These are phyloP conservation scores for Calocybe gangraenosa DNA, from an alignment of 768 basidiomycete species.

Conservation along the genomic window DNA sequence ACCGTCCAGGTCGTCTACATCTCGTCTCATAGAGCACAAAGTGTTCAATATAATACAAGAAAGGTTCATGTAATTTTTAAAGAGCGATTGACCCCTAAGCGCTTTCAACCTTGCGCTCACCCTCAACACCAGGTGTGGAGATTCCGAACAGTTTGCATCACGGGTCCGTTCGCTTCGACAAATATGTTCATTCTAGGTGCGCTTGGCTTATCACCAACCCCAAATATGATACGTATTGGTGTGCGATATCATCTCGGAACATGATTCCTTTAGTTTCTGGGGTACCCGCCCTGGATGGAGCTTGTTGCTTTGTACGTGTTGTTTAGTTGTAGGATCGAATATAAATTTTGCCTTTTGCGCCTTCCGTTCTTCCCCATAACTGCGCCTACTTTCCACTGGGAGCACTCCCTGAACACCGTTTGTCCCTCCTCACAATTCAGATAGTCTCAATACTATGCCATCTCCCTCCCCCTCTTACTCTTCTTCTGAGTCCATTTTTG, in stretches of 20 bases:
- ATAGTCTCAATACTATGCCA: not conserved
- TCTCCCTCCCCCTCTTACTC: constrained; percentile 27
- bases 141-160: not conserved
- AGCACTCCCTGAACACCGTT: too few species aligned
- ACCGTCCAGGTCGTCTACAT: too few species aligned
- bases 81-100: too few species aligned
- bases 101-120: too few species aligned
- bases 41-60: too few species aligned
- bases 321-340: constrained; percentile 15
- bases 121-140: not conserved
- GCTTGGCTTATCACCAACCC: constrained; percentile 1
- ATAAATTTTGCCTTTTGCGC: constrained; percentile 24
- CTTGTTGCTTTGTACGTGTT: constrained; percentile 21
- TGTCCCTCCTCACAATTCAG: too few species aligned
- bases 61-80: too few species aligned
- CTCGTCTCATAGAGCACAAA: too few species aligned
- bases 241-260: constrained; percentile 4
- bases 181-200: not conserved
- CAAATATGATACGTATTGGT: constrained; percentile 1
- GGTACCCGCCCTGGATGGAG: constrained; percentile 6
- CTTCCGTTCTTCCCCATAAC: constrained; percentile 6
- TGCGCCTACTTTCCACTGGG: not conserved
- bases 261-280: constrained; percentile 5
- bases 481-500: constrained; percentile 29
- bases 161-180: not conserved